Conservation (phyloP, 345 rosid species). For the Citrus reticulata region DNA sequence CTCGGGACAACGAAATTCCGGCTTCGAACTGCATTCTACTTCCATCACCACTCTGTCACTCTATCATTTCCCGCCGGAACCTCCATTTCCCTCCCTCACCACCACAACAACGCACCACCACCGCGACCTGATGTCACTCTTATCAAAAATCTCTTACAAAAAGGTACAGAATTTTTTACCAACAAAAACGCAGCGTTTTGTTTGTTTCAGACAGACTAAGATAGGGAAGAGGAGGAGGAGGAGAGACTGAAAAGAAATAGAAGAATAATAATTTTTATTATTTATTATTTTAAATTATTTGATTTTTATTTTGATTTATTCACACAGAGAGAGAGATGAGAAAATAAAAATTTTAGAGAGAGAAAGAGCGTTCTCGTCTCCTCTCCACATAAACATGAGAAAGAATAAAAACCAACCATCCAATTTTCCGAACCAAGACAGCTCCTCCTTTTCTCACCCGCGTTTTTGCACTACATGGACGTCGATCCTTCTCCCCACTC, state of each 20-base stretch:
- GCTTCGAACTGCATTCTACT: constrained; percentile 68
- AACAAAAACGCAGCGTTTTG: constrained; percentile 6
- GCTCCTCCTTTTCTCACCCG: constrained; percentile 14
- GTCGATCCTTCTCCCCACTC: not conserved
- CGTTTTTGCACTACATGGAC: constrained; percentile 27
- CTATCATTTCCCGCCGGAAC: constrained; percentile 13
- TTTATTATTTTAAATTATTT: not conserved
- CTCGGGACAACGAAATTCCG: constrained; percentile 68
- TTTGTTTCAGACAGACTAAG: constrained; percentile 5
- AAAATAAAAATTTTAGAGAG: constrained; percentile 13
- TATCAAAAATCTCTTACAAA: not conserved
- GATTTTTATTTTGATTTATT: not conserved
- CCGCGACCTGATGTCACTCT: constrained; percentile 17
- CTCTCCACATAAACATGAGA: constrained; percentile 51
- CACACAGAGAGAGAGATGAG: constrained; percentile 9
- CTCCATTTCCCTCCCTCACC: constrained; percentile 24
- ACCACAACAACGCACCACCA: constrained; percentile 17
- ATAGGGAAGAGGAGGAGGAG: not conserved
- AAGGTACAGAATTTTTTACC: not conserved
- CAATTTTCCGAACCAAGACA: constrained; percentile 17
- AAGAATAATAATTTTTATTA: not conserved
- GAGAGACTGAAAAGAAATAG: not conserved
- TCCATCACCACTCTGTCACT: constrained; percentile 37
- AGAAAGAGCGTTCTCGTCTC: constrained; percentile 44
- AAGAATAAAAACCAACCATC: constrained; percentile 45